Evolutionary conservation across 148 eudicot genomes (phyloP), one percentile per base, ranked within the genome.

Genomic region (Rhododendron mucronatum): DNA sequence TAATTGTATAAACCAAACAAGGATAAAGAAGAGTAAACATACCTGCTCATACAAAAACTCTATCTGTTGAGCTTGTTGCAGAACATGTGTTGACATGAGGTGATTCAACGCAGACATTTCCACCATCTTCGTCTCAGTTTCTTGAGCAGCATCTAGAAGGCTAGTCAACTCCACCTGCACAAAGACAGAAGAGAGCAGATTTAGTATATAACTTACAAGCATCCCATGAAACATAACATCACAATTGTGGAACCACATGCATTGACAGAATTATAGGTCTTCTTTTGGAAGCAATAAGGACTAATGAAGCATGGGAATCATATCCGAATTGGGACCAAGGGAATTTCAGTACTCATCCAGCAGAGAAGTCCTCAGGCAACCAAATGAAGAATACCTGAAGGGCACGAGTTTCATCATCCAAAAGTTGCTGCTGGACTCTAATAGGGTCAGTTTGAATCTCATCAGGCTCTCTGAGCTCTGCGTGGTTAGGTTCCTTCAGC

Each of bases 81-180:
- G 92, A 84, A 97, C 98, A 88, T 97, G 98, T 45, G 98, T 94
- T 44, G 99, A 95, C 95, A 97, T 95, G 75, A 97, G 96, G 86
- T 97, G 99, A 90, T 95, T 95, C 84, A 97, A 87, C 33, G 98
- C 98, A 86, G 99, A 97, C 96, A 97, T 94, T 88, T 97, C 99
- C 78, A 97, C 94, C 98, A 95, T 94, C 90, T 93, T 97, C 67
- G 98, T 94, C 88, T 95, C 98, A 67, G 99, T 95, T 87, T 94
- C 91, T 89, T 95, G 96, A 88, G 87, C 98, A 79, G 96, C 98
- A 88, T 97, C 99, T 83, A 97, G 88, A 84, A 95, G 92, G 89
- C 90, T 86, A 77, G 91, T 89, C 86, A 97, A 89, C 90, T 97
- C 98, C 83, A 93, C 94, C 98, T 96, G 90, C 85, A 88, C 78